Evolutionary conservation across 768 basidiomycete species (phyloP).

Genomic region (Hypsizygus marmoreus): DNA sequence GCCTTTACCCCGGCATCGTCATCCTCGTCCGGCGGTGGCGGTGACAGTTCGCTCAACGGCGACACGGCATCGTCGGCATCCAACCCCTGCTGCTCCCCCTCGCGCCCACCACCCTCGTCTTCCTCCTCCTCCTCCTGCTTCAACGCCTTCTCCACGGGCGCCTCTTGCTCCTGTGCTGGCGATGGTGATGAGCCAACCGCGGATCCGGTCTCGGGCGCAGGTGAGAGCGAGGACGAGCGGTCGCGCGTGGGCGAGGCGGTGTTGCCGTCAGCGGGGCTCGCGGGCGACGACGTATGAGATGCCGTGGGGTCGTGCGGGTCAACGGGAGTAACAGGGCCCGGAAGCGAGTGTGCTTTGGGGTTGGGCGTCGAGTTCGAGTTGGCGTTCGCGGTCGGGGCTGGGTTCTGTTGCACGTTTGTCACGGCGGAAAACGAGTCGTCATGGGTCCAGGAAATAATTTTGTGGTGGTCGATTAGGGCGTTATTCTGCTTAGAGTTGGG

Average conservation of each 20-base stretch:
- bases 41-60: slow-evolving; percentile 77
- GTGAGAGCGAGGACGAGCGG: slow-evolving; percentile 59
- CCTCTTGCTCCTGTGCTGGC: slow-evolving; percentile 33
- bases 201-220: slow-evolving; percentile 48
- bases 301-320: slow-evolving; percentile 21
- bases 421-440: slow-evolving; percentile 27
- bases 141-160: slow-evolving; percentile 30
- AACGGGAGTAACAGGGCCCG: slow-evolving; percentile 23
- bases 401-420: slow-evolving; percentile 1
- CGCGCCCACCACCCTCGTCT: slow-evolving; percentile 2
- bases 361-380: too few species aligned
- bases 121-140: slow-evolving; percentile 24
- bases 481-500: slow-evolving; percentile 5
- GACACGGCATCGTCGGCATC: slow-evolving; percentile 52
- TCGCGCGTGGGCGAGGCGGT: slow-evolving; percentile 36
- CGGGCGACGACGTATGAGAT: slow-evolving; percentile 22
- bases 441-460: slow-evolving; percentile 26
- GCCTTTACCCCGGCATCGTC: slow-evolving; percentile 25
- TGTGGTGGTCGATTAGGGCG: slow-evolving; percentile 18
- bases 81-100: slow-evolving; percentile 17
- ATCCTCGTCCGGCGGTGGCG: slow-evolving; percentile 46
- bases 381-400: too few species aligned
- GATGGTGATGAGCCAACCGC: slow-evolving; percentile 28
- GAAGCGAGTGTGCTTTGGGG: too few species aligned
- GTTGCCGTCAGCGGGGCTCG: slow-evolving; percentile 26